phyloP scores from a whole-genome alignment of 2,329 filamentous ascomycete species.

The Fusarium humuli region DNA sequence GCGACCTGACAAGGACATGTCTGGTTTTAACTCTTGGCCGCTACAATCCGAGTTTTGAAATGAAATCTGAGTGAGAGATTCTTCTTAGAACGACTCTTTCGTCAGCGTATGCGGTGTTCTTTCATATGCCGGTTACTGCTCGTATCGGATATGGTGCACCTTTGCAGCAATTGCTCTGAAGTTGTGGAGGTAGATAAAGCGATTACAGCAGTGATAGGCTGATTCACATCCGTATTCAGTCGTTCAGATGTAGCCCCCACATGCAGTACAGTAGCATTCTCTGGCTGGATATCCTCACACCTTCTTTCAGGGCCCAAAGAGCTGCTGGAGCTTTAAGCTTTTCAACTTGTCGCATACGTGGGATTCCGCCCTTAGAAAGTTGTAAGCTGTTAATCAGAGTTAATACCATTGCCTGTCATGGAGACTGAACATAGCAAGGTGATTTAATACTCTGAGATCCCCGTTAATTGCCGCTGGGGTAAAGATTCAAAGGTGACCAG shows the following conservation, averaged over 20 bases:
- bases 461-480: constrained; percentile 24
- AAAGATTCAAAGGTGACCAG: constrained; percentile 3
- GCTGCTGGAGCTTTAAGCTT: constrained; percentile 16
- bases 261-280: constrained; percentile 6
- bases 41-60: constrained; percentile 4
- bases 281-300: constrained; percentile 33
- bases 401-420: background rate
- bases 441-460: background rate
- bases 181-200: background rate
- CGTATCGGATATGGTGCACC: background rate
- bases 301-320: constrained; percentile 1
- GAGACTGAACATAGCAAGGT: background rate
- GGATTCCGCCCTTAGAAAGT: background rate
- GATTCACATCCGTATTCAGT: background rate
- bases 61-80: background rate
- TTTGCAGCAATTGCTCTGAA: constrained; percentile 7
- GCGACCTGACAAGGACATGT: constrained; percentile 25
- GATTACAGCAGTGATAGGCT: constrained; percentile 5
- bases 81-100: background rate
- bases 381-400: background rate
- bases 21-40: constrained; percentile 20
- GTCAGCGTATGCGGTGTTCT: constrained; percentile 1
- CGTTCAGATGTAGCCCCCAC: constrained; percentile 17
- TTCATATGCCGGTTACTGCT: background rate
- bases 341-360: background rate